Evolutionary conservation across 768 basidiomycete species (phyloP).

Genomic region (Pleurotus sapidus): DNA sequence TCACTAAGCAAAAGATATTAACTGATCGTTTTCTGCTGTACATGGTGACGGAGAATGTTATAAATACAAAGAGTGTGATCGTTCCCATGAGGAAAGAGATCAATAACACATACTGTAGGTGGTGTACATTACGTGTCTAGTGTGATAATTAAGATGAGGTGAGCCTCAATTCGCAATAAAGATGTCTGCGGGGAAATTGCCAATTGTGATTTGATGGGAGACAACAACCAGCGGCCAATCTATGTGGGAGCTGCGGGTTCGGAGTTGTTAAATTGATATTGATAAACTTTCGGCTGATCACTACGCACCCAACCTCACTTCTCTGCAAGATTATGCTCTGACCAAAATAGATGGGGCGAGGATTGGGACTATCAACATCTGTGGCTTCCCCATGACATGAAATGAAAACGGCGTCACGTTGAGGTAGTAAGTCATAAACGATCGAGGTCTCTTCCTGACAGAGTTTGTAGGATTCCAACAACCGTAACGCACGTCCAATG

Average conservation of each 20-base stretch:
- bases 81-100: not conserved
- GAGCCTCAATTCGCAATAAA: not conserved
- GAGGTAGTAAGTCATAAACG: constrained; percentile 3
- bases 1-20: too few relatives aligned
- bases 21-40: too few relatives aligned
- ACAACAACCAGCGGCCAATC: constrained; percentile 4
- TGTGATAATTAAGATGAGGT: not conserved
- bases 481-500: constrained; percentile 3
- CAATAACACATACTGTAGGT: too few relatives aligned
- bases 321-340: constrained; percentile 1
- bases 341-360: not conserved
- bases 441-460: constrained; percentile 6
- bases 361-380: not conserved
- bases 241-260: not conserved
- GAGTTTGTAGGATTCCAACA: constrained; percentile 3
- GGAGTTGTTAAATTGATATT: not conserved
- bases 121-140: too few relatives aligned
- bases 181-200: constrained; percentile 2
- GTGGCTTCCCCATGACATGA: not conserved
- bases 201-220: constrained; percentile 6
- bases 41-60: too few relatives aligned
- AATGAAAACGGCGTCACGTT: not conserved
- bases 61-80: not conserved
- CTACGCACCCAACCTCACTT: not conserved
- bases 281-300: not conserved